phyloP scores from a whole-genome alignment of 2,329 filamentous ascomycete genomes.

The Fusarium armeniacum region DNA sequence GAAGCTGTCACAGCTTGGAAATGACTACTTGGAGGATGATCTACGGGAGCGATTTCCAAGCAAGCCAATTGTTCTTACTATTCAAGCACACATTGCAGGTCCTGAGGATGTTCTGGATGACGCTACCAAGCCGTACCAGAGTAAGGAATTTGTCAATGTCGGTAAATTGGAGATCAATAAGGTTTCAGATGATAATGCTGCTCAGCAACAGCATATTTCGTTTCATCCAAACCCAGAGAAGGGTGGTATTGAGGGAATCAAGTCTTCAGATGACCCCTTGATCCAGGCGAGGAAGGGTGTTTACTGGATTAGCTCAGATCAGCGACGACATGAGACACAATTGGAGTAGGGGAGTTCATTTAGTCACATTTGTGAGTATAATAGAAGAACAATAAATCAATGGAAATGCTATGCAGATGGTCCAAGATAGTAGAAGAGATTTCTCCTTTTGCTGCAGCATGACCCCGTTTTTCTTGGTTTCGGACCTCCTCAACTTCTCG shows the following conservation, averaged over 20 bases:
- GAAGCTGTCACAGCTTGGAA: constrained; percentile 2
- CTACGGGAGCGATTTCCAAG: constrained; percentile 13
- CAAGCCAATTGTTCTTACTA: constrained; percentile 28
- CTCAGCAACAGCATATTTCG: constrained; percentile 15
- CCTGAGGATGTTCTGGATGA: constrained; percentile 16
- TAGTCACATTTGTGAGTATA: not conserved
- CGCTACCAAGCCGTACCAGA: constrained; percentile 16
- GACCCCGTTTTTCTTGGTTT: accelerated
- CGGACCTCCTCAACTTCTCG: accelerated
- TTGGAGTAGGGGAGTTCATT: not conserved
- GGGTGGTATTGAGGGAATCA: constrained; percentile 20
- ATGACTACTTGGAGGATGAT: constrained; percentile 30
- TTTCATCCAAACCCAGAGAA: constrained; percentile 25
- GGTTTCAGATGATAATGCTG: constrained; percentile 15
- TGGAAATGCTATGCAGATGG: no score
- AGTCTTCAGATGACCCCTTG: constrained; percentile 13
- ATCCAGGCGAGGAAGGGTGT: constrained; percentile 24
- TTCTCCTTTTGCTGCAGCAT: not conserved
- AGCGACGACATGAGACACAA: constrained; percentile 20
- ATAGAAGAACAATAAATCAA: no score
- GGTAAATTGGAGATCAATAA: constrained; percentile 32
- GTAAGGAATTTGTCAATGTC: not conserved
- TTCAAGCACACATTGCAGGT: constrained; percentile 33
- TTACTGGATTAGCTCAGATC: constrained; percentile 29
- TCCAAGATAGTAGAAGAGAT: not conserved